These are phyloP conservation scores for Petunia axillaris DNA, from an alignment of 257 asterid genomes.

Conservation along the genomic window DNA sequence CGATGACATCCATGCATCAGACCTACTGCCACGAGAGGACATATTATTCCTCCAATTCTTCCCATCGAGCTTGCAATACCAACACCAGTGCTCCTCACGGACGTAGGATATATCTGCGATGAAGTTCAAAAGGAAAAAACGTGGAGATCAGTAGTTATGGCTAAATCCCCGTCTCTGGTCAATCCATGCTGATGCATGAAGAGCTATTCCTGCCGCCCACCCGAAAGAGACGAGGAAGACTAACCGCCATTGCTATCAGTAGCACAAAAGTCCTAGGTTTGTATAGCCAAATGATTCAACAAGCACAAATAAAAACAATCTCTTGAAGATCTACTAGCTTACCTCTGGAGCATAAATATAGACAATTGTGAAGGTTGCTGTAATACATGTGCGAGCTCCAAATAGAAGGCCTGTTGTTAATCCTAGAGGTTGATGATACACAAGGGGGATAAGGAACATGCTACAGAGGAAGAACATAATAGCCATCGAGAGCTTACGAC, in stretches of 20 bases:
- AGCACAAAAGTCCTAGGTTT: background rate
- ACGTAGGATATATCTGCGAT: slow-evolving; percentile 64
- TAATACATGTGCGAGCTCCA: slow-evolving; percentile 71
- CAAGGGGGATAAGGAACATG: slow-evolving; percentile 65
- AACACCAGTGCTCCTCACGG: slow-evolving; percentile 62
- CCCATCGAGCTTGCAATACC: slow-evolving; percentile 69
- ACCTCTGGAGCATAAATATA: slow-evolving; percentile 85
- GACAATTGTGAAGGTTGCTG: slow-evolving; percentile 65
- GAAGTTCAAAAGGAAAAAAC: background rate
- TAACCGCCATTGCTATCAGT: background rate
- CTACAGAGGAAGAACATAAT: slow-evolving; percentile 60
- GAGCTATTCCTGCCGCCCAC: no score
- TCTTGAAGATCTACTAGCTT: slow-evolving; percentile 17
- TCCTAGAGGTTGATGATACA: slow-evolving; percentile 48
- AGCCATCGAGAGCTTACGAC: slow-evolving; percentile 73
- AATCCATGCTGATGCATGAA: no score
- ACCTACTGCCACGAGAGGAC: slow-evolving; percentile 67
- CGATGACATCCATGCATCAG: slow-evolving; percentile 68
- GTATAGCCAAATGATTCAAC: background rate
- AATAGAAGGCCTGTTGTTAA: slow-evolving; percentile 60
- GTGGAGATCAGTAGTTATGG: background rate
- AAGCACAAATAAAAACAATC: background rate
- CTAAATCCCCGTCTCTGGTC: background rate
- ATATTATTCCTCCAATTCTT: slow-evolving; percentile 67
- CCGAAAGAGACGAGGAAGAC: no score